phyloP scores from a whole-genome alignment of 177 flowering plant genomes.

The Vitis hybrid region DNA sequence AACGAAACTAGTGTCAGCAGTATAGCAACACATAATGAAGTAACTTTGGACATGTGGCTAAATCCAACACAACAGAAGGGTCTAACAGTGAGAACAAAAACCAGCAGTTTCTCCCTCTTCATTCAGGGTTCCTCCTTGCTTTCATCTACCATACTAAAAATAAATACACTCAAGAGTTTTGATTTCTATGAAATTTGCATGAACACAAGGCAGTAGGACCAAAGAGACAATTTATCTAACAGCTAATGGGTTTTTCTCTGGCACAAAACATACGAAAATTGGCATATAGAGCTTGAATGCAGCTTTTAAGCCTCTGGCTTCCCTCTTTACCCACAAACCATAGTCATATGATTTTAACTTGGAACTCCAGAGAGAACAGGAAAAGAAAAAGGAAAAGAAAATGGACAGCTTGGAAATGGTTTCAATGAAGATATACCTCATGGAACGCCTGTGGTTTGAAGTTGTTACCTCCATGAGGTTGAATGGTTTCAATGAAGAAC shows the following conservation, averaged over 20 bases:
- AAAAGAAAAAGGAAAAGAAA: not conserved
- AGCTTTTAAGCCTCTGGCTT: too few species aligned
- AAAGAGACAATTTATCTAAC: constrained; percentile 8
- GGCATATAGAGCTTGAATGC: not conserved
- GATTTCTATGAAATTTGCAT: not conserved
- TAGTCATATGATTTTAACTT: too few species aligned
- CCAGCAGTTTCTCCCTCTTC: not conserved
- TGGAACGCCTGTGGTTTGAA: constrained; percentile 26
- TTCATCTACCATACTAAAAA: too few species aligned
- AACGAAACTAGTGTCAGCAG: constrained; percentile 1
- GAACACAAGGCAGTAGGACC: not conserved
- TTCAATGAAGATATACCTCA: constrained; percentile 13
- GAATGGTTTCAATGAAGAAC: constrained; percentile 18
- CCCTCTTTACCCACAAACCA: too few species aligned
- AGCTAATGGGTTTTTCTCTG: not conserved
- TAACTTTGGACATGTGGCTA: not conserved
- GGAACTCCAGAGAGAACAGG: not conserved
- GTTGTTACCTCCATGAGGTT: constrained; percentile 21
- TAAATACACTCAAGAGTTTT: too few species aligned
- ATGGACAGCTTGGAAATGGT: not conserved
- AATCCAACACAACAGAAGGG: not conserved
- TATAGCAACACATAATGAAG: not conserved
- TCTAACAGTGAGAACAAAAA: not conserved
- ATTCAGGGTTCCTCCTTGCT: not conserved
- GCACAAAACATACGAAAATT: not conserved